Evolutionary conservation across 1,284 basidiomycete genomes (phyloP), one percentile per base, ranked within the genome.

Genomic region (Pisolithus thermaeus): DNA sequence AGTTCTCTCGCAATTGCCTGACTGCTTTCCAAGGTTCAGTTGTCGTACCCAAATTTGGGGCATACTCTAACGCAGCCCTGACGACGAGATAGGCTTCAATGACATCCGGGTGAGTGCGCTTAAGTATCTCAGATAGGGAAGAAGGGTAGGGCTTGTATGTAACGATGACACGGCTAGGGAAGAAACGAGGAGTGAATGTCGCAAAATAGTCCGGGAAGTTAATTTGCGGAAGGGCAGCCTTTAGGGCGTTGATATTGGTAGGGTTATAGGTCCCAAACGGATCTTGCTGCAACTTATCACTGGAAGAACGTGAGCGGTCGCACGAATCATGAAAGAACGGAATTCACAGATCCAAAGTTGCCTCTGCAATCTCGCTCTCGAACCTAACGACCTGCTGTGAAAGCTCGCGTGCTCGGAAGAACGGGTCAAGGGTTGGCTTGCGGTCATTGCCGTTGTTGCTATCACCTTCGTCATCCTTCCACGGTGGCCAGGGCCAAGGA

Each of bases 221-320:
- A 59, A 98, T 79, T 62, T 92, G 82, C 1, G 87, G 79, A 16
- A 97, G 72, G 4, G 84, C 73, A 7, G 77, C 72, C n/a, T 84
- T 81, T 47, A 96, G 75, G 49, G 88, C 84, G 51, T 78, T 74
- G 53, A 92, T 73, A 0, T 78, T 71, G 43, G 80, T 77, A 2
- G 93, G 93, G 68, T 99, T 97, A 74, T 99, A 98, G 0, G 91
- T 89, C 44, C 77, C 85, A 50, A 92, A 74, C 0, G 95, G 96
- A 64, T 98, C 79, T 74, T 90, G 75, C 59, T 80, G 75, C 20
- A 87, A 65, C 23, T 80, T 70, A 58, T 88, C 86, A 32, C 83
- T 84, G 58, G 20, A 45, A 20, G 46, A 44, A 46, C n/a, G 40
- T 51, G 39, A 32, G 44, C 30, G 35, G 38, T 39, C 30, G 37